Evolutionary conservation across 1,284 basidiomycete species (phyloP), one percentile per base, ranked within the genome.

Genomic region (Naganishia liquefaciens): DNA sequence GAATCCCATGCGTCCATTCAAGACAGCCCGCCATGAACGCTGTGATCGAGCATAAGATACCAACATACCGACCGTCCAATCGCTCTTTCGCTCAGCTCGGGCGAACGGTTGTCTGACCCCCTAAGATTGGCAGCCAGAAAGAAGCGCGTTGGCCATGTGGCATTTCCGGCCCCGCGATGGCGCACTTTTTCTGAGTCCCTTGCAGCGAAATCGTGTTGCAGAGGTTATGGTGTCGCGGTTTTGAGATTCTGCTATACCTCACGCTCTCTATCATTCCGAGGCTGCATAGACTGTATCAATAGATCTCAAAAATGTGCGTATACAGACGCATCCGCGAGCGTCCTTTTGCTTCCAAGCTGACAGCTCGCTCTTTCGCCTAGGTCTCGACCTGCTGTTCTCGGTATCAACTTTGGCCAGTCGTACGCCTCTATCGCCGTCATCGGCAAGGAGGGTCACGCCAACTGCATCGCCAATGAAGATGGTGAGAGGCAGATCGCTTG

Each of bases 401-500:
- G 95, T 63, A 93, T 99, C 82, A 98, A 97, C 83, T 90, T 98
- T 80, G 96, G 96, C 49, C 93, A 96, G 80, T 89, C 91, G 43
- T 98, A 90, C 79, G 90, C 91, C 37, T 94, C 91, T 52, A 95
- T 99, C 73, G 91, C 94, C 25, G 89, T 97, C 67, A 89, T 97
- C 75, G 93, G 92, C 76, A 97, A 97, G 90, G 91, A 94, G 80
- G 91, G 91, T 27, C 82, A 88, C 49, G 87, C 93, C 39, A 90
- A 91, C 75, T 94, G 91, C 76, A 98, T 99, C 69, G 95, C 95
- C 27, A 98, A 98, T 79, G 94, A 99, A 78, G 95, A 98, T 75
- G 95, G 95, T 54, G 95, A 98, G 78, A 88, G 95, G 46, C 96
- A 99, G 81, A 96, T 99, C 74, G 93, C 93, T 0, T 94, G 91